Conservation (phyloP, 768 basidiomycete species). For the Lenzites betulinus region DNA sequence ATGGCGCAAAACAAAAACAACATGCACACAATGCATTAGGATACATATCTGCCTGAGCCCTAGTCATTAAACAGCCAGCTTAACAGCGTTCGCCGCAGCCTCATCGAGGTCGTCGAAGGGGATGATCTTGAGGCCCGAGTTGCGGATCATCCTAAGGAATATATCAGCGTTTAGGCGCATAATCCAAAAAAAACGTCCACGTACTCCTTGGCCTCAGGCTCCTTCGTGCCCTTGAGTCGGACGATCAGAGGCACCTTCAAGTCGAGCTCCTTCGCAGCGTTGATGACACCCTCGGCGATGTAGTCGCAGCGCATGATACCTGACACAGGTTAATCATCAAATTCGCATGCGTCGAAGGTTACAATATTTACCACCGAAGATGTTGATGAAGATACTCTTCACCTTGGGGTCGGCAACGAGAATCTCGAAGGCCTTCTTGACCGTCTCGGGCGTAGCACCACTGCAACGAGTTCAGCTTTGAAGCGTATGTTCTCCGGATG, state of each 20-base stretch:
- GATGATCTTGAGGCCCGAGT: conserved; percentile 91
- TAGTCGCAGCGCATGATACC: conserved; percentile 99
- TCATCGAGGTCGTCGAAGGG: conserved; percentile 93
- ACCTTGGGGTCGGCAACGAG: conserved; percentile 88
- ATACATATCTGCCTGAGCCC: conserved; percentile 3
- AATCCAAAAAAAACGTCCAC: conserved; percentile 54
- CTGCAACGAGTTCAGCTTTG: conserved; percentile 37
- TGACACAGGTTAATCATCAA: conserved; percentile 24
- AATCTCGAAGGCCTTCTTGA: conserved; percentile 99
- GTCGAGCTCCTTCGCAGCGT: conserved; percentile 89
- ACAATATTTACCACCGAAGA: conserved; percentile 71
- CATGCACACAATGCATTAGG: conserved; percentile 12
- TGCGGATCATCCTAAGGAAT: conserved; percentile 77
- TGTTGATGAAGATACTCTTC: conserved; percentile 99
- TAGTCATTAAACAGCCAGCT: conserved; percentile 47
- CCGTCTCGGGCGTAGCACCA: conserved; percentile 98
- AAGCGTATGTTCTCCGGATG: neutral
- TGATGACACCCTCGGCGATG: conserved; percentile 97
- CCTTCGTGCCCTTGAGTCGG: conserved; percentile 95
- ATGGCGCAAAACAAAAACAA: conserved; percentile 11
- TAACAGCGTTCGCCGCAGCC: conserved; percentile 80
- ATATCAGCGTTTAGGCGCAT: conserved; percentile 2
- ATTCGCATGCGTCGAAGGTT: neutral
- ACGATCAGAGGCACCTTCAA: conserved; percentile 89
- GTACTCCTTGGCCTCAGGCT: conserved; percentile 91